These are phyloP conservation scores for Arthrobotrys sinensis DNA, from an alignment of 2,329 filamentous ascomycete species.

Conservation along the genomic window DNA sequence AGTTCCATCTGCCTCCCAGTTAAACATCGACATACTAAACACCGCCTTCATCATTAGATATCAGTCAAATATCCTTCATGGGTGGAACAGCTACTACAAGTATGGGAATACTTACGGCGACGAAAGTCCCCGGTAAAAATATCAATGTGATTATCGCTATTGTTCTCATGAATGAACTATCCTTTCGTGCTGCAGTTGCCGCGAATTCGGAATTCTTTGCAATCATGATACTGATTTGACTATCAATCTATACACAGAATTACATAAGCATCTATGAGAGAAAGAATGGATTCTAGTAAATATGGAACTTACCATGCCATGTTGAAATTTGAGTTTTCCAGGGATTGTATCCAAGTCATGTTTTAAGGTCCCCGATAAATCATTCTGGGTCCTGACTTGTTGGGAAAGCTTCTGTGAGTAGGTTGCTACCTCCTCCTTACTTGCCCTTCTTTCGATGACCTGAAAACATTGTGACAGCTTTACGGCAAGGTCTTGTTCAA, in stretches of 20 bases:
- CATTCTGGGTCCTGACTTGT: slow-evolving; percentile 37
- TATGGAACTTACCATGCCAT: slow-evolving; percentile 44
- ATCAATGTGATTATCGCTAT: slow-evolving; percentile 51
- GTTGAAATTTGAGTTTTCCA: slow-evolving; percentile 51
- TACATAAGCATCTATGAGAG: background rate
- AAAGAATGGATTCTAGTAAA: background rate
- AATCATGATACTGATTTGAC: slow-evolving; percentile 54
- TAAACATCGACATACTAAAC: slow-evolving; percentile 59
- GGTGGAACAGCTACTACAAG: background rate
- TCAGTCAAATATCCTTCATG: background rate
- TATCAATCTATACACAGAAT: slow-evolving; percentile 34
- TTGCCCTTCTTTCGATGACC: slow-evolving; percentile 35
- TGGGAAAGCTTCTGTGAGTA: slow-evolving; percentile 38
- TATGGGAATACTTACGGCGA: slow-evolving; percentile 27
- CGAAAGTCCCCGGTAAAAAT: slow-evolving; percentile 49
- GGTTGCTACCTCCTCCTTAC: slow-evolving; percentile 33
- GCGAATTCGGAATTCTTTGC: slow-evolving; percentile 43
- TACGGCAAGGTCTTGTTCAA: slow-evolving; percentile 40
- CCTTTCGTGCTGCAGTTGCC: slow-evolving; percentile 41
- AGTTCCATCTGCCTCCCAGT: slow-evolving; percentile 40
- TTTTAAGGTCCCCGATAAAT: slow-evolving; percentile 37
- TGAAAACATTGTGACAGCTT: slow-evolving; percentile 42
- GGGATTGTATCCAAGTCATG: slow-evolving; percentile 49
- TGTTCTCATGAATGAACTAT: slow-evolving; percentile 55
- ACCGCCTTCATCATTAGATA: slow-evolving; percentile 40